These are phyloP conservation scores for Brassica incana DNA, from an alignment of 345 rosid genomes.

Conservation along the genomic window DNA sequence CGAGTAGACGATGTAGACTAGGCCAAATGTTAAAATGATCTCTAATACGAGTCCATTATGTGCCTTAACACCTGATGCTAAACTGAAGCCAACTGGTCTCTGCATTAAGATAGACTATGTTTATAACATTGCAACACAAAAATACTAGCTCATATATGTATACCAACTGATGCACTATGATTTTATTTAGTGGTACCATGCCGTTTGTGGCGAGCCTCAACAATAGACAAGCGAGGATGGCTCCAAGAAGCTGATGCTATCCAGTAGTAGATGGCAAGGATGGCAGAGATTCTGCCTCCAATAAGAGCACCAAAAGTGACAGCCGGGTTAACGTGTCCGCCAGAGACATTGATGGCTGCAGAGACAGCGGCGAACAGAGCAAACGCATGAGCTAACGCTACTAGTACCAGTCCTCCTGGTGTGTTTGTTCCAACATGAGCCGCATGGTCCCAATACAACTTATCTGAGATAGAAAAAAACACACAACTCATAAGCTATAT, in stretches of 20 bases:
- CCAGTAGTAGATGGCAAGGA: conserved; percentile 70
- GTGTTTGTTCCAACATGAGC: conserved; percentile 39
- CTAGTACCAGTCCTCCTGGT: conserved; percentile 48
- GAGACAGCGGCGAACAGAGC: conserved; percentile 64
- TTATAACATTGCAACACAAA: not conserved
- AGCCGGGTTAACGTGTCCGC: conserved; percentile 83
- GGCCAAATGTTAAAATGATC: conserved; percentile 40
- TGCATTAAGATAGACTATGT: conserved; percentile 33
- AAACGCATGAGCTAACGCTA: conserved; percentile 72
- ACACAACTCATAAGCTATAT: not conserved
- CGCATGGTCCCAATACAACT: conserved; percentile 41
- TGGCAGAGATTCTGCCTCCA: conserved; percentile 61
- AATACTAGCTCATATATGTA: not conserved
- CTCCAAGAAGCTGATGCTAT: conserved; percentile 74
- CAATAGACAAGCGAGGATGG: conserved; percentile 58
- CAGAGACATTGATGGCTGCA: conserved; percentile 61
- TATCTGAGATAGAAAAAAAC: conserved; percentile 36
- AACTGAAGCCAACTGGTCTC: conserved; percentile 64
- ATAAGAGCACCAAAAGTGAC: conserved; percentile 74
- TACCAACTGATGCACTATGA: not conserved
- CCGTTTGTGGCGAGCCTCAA: conserved; percentile 63
- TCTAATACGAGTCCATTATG: conserved; percentile 44
- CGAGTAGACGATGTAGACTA: conserved; percentile 38
- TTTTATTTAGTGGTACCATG: conserved; percentile 44
- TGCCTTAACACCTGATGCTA: conserved; percentile 53